Percentiles rank a stretch among this genome's conserved stretches.
These are phyloP conservation scores for Fomitopsis pulvina DNA, from an alignment of 768 basidiomycete species.

Conservation along the genomic window DNA sequence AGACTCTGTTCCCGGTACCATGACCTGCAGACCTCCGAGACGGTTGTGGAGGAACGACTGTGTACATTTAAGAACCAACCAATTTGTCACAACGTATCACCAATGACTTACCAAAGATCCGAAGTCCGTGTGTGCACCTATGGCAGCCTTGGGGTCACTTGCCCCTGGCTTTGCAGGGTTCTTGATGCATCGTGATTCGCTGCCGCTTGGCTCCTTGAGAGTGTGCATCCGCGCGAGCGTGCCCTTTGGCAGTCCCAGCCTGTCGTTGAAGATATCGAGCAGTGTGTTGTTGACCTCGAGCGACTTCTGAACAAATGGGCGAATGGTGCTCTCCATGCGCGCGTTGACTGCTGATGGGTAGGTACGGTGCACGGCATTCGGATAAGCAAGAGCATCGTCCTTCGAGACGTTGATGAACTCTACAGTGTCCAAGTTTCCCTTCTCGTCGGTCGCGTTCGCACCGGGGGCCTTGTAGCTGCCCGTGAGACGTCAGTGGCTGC, in stretches of 20 bases:
- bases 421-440: constrained; percentile 25
- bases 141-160: constrained; percentile 18
- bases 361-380: constrained; percentile 22
- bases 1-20: constrained; percentile 49
- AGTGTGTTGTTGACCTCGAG: constrained; percentile 24
- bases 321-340: constrained; percentile 23
- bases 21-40: constrained; percentile 64
- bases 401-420: constrained; percentile 32
- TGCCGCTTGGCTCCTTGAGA: constrained; percentile 21
- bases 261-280: constrained; percentile 25
- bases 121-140: constrained; percentile 31
- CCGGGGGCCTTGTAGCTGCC: constrained; percentile 27
- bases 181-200: constrained; percentile 27
- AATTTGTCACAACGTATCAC: too few species aligned
- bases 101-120: constrained; percentile 28
- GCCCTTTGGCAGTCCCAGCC: constrained; percentile 27
- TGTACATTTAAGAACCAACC: too few species aligned
- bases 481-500: too few species aligned
- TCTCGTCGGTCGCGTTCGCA: constrained; percentile 27
- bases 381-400: constrained; percentile 31
- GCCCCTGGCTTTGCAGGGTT: constrained; percentile 18
- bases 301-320: constrained; percentile 23
- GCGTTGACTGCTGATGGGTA: constrained; percentile 26
- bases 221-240: constrained; percentile 21
- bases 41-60: constrained; percentile 68